Evolutionary conservation across 495 filamentous ascomycete genomes (phyloP), one percentile per base, ranked within the genome.

Genomic region (Trichoderma gamsii): DNA sequence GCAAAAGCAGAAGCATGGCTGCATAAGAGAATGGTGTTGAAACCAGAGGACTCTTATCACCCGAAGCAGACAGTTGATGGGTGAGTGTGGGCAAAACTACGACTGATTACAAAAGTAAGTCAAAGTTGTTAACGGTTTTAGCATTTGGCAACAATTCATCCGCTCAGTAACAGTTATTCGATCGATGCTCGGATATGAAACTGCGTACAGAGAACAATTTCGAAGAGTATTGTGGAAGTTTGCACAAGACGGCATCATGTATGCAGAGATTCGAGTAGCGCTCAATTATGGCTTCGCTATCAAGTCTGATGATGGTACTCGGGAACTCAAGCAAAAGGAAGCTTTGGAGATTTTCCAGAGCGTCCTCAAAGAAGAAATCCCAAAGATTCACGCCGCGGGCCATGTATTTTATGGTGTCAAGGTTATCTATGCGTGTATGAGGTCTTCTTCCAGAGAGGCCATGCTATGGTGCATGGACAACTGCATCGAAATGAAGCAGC

Each of bases 401-500:
- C 66, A 25, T 35, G 70, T 72, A 0, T 70, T 76, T 11, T 70
- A 71, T 15, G 76, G 76, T 13, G 69, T 75, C 65, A 77, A 77
- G 69, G 69, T 78, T 32, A 78, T 78, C 27, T 78, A 78, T 61
- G 66, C 66, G 61, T 78, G 76, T 70, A 75, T 73, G 13, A 73
- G 76, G 51, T 72, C 74, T 38, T 76, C 74, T 25, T 83, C 88
- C 29, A 74, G 80, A 38, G 86, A 85, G 43, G 82, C 81, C 2
- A 73, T 78, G 6, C 83, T 94, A 15, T 78, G 87, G 56, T 78
- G 86, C 65, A 89, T 96, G 84, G 84, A 89, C 64, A 78, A 90
- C 65, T 93, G 91, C 72, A 89, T 96, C 71, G 77, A 80, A 27
- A 81, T 89, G 71, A 96, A 95, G 72, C 78, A 83, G 65, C 74